Evolutionary conservation across 75 land plant species (phyloP).

Genomic region (Pseudotsuga menziesii): DNA sequence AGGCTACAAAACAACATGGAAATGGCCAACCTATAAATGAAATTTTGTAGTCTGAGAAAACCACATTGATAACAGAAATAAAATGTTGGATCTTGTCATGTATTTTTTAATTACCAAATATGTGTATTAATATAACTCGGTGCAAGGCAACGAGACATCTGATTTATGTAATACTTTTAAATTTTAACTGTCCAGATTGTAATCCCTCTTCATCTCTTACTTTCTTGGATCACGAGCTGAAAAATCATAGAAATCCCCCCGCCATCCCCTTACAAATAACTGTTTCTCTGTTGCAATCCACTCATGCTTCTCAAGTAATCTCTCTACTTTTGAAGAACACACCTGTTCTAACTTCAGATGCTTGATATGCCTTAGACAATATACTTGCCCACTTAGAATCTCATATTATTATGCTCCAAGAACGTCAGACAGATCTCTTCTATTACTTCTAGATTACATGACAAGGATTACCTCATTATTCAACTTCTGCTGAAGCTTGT

Average conservation of each 20-base stretch:
- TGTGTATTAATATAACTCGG: no score
- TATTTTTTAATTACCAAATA: constrained; percentile 52
- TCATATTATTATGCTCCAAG: neutral
- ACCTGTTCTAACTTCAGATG: constrained; percentile 83
- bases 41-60: neutral
- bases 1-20: neutral
- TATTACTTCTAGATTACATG: neutral
- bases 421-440: neutral
- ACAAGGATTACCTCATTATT: constrained; percentile 76
- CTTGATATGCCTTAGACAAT: constrained; percentile 48
- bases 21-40: neutral
- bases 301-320: constrained; percentile 71
- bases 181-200: constrained; percentile 56
- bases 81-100: constrained; percentile 61
- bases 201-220: no score
- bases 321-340: constrained; percentile 65
- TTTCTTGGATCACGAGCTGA: neutral
- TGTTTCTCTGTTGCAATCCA: constrained; percentile 96
- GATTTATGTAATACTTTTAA: constrained; percentile 32
- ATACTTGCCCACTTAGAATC: neutral
- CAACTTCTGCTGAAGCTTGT: constrained; percentile 61
- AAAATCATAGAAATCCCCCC: constrained; percentile 93
- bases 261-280: constrained; percentile 54
- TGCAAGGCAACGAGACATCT: neutral
- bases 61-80: neutral